Base-by-base conservation (phyloP, 805 yeast genomes). In the Candida takata region DNA sequence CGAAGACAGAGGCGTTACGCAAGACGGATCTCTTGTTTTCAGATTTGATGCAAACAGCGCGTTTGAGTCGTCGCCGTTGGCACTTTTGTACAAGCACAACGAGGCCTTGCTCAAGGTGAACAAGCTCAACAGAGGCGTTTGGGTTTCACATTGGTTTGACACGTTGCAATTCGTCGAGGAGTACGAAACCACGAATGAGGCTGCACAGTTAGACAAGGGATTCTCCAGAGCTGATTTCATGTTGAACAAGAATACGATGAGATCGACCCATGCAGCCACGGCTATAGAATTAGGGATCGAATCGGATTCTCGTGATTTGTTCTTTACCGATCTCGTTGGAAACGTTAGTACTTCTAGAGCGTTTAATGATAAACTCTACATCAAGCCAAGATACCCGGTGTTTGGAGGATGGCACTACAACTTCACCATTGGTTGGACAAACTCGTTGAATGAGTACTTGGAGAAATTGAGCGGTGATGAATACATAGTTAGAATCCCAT, bases 341-440 rank as follows among this genome's bases (percentile, higher is more conserved):
- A 84, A 85, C 61, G 95, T 90, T 11, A 79, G 95, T 6, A 84
- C 97, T 4, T 80, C 82, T 33, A 64, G 65, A 42, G 53, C 61
- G 4, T 36, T 53, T 12, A 46, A 47, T 5, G 54, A 58, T 35
- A 55, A 47, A 41, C 61, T 85, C 32, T 64, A 79, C 24, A 58
- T 92, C 45, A 74, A 72, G 52, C 97, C 97, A 38, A 73, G 98
- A 58, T 92, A 68, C 66, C 98, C 98, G n/a, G 57, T 92, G 6
- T 84, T 85, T 60, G 98, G 98, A 33, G 94, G 88, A 29, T 92
- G 98, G 98, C 72, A 79, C 51, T 90, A 86, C 62, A 86, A 90
- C 62, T 92, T 85, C 68, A 92, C 97, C 16, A 60, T 90, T 48
- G 97, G 97, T n/a, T 92, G 95, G 95, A 74, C 79, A 33, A 72